Base-by-base conservation (phyloP, 2,329 filamentous ascomycete species). In the Lecanicillium sp. region DNA sequence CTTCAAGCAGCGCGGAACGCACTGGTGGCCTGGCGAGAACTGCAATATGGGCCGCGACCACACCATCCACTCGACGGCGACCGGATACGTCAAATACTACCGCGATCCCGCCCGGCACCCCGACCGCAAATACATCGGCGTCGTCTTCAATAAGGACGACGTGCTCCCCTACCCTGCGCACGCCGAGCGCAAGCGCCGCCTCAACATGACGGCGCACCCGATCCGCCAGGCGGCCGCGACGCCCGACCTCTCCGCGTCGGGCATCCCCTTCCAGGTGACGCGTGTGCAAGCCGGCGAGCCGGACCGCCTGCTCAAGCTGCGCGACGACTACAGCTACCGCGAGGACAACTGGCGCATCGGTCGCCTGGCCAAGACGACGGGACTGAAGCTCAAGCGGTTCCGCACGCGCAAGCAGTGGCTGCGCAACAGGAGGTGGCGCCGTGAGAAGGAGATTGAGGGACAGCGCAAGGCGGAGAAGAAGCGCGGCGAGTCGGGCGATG, bases 11-110 rank as follows among this genome's bases (percentile, higher is more conserved):
- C 85, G 91, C 60, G 93, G 93, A 59, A 94, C 93, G 4, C 80
- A 84, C 60, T 98, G 93, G 93, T 91, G 85, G 66, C 86, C 93
- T 1, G 93, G 93, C 60, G 93, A 97, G 66, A 97, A 98, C 70
- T 88, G 87, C 67, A 87, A 84, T 59, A 91, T 97, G 75, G 93
- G 93, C 43, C 86, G 93, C 52, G 90, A 98, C 67, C 93, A 97
- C 73, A 97, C 91, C 43, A 94, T 98, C 64, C 95, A 87, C 68
- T 83, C 93, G 45, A 84, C 83, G 51, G 80, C 86, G 48, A 77
- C 85, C 3, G 93, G 93, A 54, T 98, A 94, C 68, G 93, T 98
- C 52, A 90, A 93, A 59, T 98, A 95, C 78, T 98, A 98, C 75
- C 83, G 85, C 62, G 91, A 98, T 63, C 90, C 90, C 0, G 68